A percentile compares a stretch with the other conserved stretches of the same genome.
Evolutionary conservation across 768 basidiomycete species (phyloP).

Genomic region (Boletus pseudopeckii): DNA sequence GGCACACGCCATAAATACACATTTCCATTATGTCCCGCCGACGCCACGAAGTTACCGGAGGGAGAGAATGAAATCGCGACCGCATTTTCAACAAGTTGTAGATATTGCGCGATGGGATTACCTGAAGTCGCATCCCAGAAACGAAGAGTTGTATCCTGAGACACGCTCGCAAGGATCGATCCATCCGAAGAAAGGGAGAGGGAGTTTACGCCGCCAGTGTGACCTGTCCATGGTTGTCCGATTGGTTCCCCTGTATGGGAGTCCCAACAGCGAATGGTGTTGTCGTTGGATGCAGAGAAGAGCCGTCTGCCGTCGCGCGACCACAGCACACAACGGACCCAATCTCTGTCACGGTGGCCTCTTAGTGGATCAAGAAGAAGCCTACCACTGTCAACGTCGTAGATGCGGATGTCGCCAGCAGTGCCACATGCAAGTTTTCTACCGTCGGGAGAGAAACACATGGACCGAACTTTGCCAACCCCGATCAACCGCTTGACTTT

Average conservation of each 20-base stretch:
- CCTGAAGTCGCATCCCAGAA: conserved; percentile 8
- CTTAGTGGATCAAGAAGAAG: background rate
- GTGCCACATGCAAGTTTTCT: conserved; percentile 1
- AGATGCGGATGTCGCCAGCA: background rate
- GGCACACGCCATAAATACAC: background rate
- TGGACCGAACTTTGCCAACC: background rate
- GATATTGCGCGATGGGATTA: background rate
- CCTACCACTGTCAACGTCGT: background rate
- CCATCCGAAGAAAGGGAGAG: conserved; percentile 6
- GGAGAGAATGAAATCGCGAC: background rate
- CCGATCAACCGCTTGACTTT: background rate
- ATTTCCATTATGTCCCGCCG: background rate
- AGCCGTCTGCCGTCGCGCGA: conserved; percentile 3
- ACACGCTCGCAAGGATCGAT: conserved; percentile 7
- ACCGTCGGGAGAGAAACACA: conserved; percentile 1
- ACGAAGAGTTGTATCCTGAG: background rate
- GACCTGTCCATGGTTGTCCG: background rate
- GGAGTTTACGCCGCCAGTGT: background rate
- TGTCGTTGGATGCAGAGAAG: background rate
- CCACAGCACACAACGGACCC: conserved; percentile 1
- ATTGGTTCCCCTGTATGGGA: background rate
- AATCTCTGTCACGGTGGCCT: background rate
- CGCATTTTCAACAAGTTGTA: background rate
- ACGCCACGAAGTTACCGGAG: background rate
- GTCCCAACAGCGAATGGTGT: conserved; percentile 12